These are phyloP conservation scores for Suillus lakei DNA, from an alignment of 768 basidiomycete genomes.

Conservation along the genomic window DNA sequence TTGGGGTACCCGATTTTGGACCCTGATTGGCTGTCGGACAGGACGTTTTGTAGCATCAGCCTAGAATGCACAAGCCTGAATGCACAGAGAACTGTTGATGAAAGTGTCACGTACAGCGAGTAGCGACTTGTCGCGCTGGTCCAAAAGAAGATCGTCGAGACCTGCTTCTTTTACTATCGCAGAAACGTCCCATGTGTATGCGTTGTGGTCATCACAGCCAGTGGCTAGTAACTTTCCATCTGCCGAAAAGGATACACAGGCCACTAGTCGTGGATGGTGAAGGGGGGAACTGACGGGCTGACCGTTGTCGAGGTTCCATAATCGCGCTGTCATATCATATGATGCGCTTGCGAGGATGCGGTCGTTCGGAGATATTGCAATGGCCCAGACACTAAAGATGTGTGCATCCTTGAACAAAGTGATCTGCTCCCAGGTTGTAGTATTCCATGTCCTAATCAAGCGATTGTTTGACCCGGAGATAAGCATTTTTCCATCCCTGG, in stretches of 20 bases:
- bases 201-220: neutral
- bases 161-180: neutral
- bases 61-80: neutral
- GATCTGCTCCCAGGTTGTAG: neutral
- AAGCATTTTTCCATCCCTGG: neutral
- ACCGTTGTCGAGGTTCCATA: neutral
- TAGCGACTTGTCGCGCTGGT: neutral
- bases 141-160: neutral
- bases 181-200: neutral
- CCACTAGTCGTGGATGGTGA: rapidly evolving
- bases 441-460: neutral
- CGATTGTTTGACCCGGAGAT: neutral
- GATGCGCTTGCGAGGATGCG: neutral
- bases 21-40: neutral
- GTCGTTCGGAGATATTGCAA: neutral
- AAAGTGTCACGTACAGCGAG: neutral
- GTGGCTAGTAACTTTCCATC: neutral
- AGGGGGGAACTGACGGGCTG: neutral
- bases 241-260: neutral
- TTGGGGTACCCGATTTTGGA: neutral
- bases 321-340: neutral
- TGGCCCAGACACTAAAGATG: neutral
- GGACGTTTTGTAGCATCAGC: neutral
- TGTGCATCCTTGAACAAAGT: neutral
- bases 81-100: neutral